Conservation (phyloP, 1,284 basidiomycete species). For the Moniliophthora roreri region DNA sequence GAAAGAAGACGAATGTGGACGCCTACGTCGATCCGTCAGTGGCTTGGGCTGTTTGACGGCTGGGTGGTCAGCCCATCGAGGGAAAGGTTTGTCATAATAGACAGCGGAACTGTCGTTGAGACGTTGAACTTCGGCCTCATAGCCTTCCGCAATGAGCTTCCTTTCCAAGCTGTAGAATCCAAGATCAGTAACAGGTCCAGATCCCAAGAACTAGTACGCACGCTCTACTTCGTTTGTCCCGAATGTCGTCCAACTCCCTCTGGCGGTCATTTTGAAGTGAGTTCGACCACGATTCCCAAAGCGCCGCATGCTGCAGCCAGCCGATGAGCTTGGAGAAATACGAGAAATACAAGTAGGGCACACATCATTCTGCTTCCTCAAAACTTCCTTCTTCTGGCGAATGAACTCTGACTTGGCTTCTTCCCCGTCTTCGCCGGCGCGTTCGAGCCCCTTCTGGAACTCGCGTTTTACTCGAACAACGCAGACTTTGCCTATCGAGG, state of each 20-base stretch:
- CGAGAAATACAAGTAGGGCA: background rate
- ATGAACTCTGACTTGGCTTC: background rate
- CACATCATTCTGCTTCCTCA: background rate
- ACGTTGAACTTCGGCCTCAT: conserved; percentile 5
- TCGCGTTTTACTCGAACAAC: background rate
- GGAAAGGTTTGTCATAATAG: background rate
- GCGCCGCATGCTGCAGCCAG: conserved; percentile 1
- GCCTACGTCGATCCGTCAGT: conserved; percentile 7
- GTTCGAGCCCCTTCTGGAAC: background rate
- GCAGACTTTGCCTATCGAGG: background rate
- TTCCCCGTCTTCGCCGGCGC: background rate
- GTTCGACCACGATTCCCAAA: conserved; percentile 6
- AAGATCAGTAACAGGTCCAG: background rate
- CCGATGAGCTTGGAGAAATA: background rate
- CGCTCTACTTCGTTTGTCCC: conserved; percentile 4
- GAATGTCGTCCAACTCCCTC: conserved; percentile 3
- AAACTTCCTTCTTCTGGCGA: background rate
- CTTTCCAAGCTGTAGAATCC: background rate
- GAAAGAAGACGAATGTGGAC: background rate
- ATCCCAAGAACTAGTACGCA: background rate
- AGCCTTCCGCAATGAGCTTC: conserved; percentile 11
- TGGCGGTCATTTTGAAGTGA: background rate
- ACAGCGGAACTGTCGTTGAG: background rate
- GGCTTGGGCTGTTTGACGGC: conserved; percentile 9
- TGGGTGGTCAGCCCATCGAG: conserved; percentile 3